Conservation (phyloP, 148 eudicot genomes). For the Arctostaphylos glauca region DNA sequence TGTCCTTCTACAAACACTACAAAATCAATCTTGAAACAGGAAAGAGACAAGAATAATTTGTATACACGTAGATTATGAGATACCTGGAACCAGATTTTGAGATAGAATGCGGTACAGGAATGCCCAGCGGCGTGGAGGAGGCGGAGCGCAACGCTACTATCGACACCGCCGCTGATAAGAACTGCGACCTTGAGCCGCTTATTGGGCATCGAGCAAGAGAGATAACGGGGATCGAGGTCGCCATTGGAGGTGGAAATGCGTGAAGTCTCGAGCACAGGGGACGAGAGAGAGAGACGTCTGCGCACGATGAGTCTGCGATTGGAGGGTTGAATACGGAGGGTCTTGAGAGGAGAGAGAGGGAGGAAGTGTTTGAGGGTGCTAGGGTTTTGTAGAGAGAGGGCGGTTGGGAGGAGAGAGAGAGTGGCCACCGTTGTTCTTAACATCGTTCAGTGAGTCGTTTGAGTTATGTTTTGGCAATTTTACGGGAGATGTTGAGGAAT, state of each 20-base stretch:
- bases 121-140: slow-evolving; percentile 96
- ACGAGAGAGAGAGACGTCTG: slow-evolving; percentile 17
- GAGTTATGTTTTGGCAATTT: not conserved
- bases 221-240: slow-evolving; percentile 42
- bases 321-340: slow-evolving; percentile 8
- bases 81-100: slow-evolving; percentile 97
- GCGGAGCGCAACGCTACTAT: slow-evolving; percentile 91
- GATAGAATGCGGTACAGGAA: slow-evolving; percentile 91
- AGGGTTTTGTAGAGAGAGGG: slow-evolving; percentile 20
- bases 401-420: slow-evolving; percentile 27
- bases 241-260: slow-evolving; percentile 17
- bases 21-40: not conserved
- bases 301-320: slow-evolving; percentile 20
- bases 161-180: slow-evolving; percentile 91
- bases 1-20: not conserved
- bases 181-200: slow-evolving; percentile 63
- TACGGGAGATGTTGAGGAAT: not conserved
- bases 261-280: slow-evolving; percentile 1
- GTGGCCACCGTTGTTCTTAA: slow-evolving; percentile 31
- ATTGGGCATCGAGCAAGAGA: slow-evolving; percentile 61
- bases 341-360: slow-evolving; percentile 25
- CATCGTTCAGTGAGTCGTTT: not conserved
- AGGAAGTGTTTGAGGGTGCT: slow-evolving; percentile 22
- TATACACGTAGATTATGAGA: not conserved
- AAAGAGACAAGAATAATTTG: not conserved